Percentiles rank a stretch among this genome's conserved stretches.
phyloP scores from a whole-genome alignment of 257 asterid species.

The Solanum tarijense region DNA sequence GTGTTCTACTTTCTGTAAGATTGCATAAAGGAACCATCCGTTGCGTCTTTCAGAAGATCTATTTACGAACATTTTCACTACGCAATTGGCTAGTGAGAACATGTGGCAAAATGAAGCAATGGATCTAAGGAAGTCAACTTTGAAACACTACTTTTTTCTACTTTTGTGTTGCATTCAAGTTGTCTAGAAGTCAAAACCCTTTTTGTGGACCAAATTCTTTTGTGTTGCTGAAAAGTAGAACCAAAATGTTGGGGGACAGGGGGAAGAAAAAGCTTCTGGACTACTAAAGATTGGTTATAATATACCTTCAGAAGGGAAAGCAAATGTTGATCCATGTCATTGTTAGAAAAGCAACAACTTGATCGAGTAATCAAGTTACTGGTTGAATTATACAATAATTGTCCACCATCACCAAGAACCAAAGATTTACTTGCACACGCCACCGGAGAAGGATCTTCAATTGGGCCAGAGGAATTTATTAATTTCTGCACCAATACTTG shows the following conservation, averaged over 20 bases:
- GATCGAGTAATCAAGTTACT: constrained; percentile 61
- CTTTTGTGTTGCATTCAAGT: background rate
- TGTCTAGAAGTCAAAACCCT: background rate
- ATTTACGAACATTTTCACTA: background rate
- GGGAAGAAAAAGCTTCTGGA: background rate
- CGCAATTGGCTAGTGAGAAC: background rate
- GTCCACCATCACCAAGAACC: constrained; percentile 58
- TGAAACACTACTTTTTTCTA: background rate
- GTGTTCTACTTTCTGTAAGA: background rate
- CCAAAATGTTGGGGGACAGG: background rate
- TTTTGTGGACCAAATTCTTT: background rate
- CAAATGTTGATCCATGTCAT: constrained; percentile 59
- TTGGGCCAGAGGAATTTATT: constrained; percentile 45
- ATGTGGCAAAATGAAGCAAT: background rate
- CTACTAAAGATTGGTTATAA: background rate
- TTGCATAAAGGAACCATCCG: background rate
- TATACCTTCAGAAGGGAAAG: constrained; percentile 85
- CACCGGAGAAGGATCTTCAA: constrained; percentile 82
- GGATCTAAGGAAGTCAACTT: background rate
- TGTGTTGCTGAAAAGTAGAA: background rate
- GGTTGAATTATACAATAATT: constrained; percentile 55
- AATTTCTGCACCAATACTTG: constrained; percentile 48
- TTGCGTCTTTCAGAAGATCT: background rate
- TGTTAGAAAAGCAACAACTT: constrained; percentile 52
- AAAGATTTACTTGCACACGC: constrained; percentile 53